Evolutionary conservation across 257 asterid genomes (phyloP).

Genomic region (Fraxinus cuspidata): DNA sequence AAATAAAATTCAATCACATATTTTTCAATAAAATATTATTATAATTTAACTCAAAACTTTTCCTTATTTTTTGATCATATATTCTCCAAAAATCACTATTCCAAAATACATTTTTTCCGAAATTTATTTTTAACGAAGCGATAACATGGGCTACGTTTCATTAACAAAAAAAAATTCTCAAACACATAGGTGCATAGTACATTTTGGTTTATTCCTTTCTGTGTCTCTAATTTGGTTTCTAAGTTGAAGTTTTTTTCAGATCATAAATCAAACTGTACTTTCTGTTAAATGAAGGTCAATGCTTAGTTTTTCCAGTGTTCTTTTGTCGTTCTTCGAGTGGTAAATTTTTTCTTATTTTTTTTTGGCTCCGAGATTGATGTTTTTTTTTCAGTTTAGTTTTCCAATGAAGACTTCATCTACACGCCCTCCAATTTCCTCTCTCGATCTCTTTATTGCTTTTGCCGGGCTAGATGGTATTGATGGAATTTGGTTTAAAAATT

Average conservation of each 20-base stretch:
- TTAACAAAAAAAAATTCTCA: conserved; percentile 4
- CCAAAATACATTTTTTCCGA: too few species aligned
- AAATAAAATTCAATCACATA: too few species aligned
- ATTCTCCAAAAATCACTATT: too few species aligned
- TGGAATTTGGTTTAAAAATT: too few species aligned
- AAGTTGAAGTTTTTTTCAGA: background rate
- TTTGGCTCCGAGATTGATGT: conserved; percentile 33
- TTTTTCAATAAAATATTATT: too few species aligned
- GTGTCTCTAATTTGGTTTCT: conserved; percentile 11
- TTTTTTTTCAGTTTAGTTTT: conserved; percentile 3
- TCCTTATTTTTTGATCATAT: too few species aligned
- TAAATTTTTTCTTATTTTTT: background rate
- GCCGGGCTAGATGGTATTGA: too few species aligned
- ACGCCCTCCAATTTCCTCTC: too few species aligned
- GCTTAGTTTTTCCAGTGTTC: background rate
- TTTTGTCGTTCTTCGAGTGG: background rate
- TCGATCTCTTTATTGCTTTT: too few species aligned
- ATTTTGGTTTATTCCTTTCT: background rate
- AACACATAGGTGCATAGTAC: background rate
- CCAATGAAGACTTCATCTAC: conserved; percentile 30
- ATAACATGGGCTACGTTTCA: background rate
- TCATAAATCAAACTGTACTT: background rate
- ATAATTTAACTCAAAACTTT: too few species aligned
- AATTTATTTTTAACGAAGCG: too few species aligned
- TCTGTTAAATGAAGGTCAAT: background rate